Percentiles rank a stretch among this genome's conserved stretches.
Conservation (phyloP, 768 basidiomycete species). For the Podaxis sp. region DNA sequence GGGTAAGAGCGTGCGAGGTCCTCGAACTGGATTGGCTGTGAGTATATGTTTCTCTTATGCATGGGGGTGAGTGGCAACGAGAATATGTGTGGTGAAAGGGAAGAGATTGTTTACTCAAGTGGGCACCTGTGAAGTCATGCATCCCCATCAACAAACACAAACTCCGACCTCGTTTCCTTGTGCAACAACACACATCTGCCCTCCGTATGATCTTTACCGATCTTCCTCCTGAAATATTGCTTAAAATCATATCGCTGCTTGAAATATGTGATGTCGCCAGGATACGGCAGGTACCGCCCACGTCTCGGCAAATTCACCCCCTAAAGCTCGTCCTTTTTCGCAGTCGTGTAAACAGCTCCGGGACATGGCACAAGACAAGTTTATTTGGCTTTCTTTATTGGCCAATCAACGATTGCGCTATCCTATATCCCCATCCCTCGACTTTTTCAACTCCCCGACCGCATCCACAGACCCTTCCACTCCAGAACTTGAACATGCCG, state of each 20-base stretch:
- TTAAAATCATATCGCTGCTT: constrained; percentile 2
- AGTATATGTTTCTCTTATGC: constrained; percentile 11
- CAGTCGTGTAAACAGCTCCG: constrained; percentile 5
- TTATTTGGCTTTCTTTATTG: neutral
- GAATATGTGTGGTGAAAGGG: neutral
- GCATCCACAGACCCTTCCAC: neutral
- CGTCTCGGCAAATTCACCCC: neutral
- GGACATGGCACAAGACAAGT: constrained; percentile 3
- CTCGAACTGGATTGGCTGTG: constrained; percentile 2
- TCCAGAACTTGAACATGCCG: constrained; percentile 4
- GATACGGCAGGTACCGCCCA: constrained; percentile 9
- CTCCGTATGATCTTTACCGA: neutral
- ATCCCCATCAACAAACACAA: constrained; percentile 9
- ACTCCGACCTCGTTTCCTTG: neutral
- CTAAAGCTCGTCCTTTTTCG: neutral
- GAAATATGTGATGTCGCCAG: constrained; percentile 5
- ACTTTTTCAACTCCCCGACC: neutral
- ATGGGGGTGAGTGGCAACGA: constrained; percentile 4
- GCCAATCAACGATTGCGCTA: neutral
- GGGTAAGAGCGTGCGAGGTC: constrained; percentile 7
- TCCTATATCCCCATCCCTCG: constrained; percentile 1
- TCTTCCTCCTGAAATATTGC: constrained; percentile 8
- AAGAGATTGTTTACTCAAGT: constrained; percentile 7
- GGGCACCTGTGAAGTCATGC: constrained; percentile 4
- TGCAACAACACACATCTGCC: neutral